Conservation (phyloP, 177 flowering plant genomes). For the Vitis hybrid region DNA sequence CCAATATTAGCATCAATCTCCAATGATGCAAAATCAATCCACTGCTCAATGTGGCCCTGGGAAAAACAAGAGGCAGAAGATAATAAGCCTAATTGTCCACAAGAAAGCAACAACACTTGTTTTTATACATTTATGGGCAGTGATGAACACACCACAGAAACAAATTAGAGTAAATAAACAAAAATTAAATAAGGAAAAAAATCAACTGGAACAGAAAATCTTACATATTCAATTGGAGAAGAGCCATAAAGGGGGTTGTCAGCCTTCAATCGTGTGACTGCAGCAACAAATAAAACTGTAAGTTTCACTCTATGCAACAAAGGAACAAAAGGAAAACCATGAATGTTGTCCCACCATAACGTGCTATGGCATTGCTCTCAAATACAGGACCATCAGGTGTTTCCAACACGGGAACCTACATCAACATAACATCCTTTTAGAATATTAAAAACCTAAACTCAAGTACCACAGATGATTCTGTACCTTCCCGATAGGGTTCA, state of each 20-base stretch:
- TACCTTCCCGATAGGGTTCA: constrained; percentile 69
- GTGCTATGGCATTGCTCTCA: constrained; percentile 92
- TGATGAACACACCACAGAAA: no score
- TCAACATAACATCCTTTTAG: neutral
- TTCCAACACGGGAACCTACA: constrained; percentile 78
- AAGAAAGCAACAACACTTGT: neutral
- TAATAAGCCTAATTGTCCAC: no score
- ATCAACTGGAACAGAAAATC: neutral
- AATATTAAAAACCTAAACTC: no score
- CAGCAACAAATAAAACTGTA: constrained; percentile 10
- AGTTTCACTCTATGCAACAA: neutral
- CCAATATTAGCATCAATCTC: constrained; percentile 63
- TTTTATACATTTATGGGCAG: no score
- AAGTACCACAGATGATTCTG: neutral
- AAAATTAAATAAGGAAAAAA: no score
- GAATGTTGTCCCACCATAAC: constrained; percentile 50
- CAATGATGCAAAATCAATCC: constrained; percentile 84
- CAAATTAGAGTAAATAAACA: neutral
- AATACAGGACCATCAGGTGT: constrained; percentile 81
- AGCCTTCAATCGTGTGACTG: constrained; percentile 68
- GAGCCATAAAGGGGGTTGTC: constrained; percentile 60
- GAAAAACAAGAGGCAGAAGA: neutral
- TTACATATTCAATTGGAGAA: constrained; percentile 68
- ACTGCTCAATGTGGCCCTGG: constrained; percentile 67
- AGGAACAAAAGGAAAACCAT: neutral